A percentile compares a stretch with the other conserved stretches of the same genome.
Conservation (phyloP, 2,329 filamentous ascomycete species). For the Dichotomopilus funicola region DNA sequence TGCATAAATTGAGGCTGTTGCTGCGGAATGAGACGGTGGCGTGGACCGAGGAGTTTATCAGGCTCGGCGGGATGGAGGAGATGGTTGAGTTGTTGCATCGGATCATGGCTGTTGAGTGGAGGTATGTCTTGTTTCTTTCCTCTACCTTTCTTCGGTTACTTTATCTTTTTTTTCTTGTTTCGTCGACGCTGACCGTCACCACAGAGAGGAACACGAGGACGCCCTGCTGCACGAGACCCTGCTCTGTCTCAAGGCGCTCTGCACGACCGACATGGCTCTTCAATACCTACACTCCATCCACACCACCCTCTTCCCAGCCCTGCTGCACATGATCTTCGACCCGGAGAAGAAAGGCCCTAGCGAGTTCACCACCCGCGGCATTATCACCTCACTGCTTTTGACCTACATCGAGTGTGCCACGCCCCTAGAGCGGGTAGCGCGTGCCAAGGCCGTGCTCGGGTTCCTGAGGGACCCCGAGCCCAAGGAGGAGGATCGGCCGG, state of each 20-base stretch:
- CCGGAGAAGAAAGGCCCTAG: constrained; percentile 97
- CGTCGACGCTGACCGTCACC: constrained; percentile 5
- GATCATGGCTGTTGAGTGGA: constrained; percentile 96
- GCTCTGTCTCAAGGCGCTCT: constrained; percentile 87
- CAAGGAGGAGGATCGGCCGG: constrained; percentile 66
- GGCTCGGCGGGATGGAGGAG: constrained; percentile 85
- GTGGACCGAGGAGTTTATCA: constrained; percentile 91
- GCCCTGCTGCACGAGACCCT: constrained; percentile 85
- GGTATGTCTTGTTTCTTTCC: constrained; percentile 45
- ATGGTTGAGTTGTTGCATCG: constrained; percentile 79
- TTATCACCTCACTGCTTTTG: constrained; percentile 83
- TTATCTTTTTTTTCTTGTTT: neutral
- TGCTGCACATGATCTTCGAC: constrained; percentile 87
- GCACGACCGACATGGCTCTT: constrained; percentile 81
- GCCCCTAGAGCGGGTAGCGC: constrained; percentile 53
- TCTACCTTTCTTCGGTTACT: neutral
- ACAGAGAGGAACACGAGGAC: constrained; percentile 91
- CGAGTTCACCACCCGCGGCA: constrained; percentile 88
- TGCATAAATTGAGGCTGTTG: constrained; percentile 86
- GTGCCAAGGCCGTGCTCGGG: constrained; percentile 66
- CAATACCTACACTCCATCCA: constrained; percentile 77
- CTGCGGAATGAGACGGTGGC: constrained; percentile 90
- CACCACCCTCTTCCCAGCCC: constrained; percentile 71
- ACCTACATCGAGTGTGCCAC: constrained; percentile 72
- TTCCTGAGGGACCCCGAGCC: constrained; percentile 77